Evolutionary conservation across 202 grass and related monocot genomes (phyloP), one percentile per base, ranked within the genome.

Genomic region (Elaeis oleifera): DNA sequence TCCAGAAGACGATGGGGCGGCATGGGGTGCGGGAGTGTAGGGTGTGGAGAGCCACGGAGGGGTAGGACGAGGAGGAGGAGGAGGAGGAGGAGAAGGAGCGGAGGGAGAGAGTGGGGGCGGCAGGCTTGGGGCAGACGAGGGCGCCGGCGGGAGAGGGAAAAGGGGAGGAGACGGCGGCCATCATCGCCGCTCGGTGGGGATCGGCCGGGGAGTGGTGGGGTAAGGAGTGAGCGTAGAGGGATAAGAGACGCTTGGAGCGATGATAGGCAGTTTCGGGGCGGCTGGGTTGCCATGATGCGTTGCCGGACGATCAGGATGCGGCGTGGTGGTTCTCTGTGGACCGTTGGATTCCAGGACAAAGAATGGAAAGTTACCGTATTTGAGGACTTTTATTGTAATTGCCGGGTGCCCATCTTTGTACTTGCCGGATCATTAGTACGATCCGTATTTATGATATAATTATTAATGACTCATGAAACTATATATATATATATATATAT

Each of bases 11-110:
- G 76, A 91, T 36, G 11, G 76, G 76, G 0, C 75, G 73, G 15
- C 73, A 76, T 36, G 79, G 78, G 76, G 88, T 90, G 5, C 64
- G 74, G 65, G 73, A 80, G 27, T 74, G 76, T 23, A 81, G 65
- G 0, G 74, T 78, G 56, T 51, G 23, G 23, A 71, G 24, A 49
- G 56, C 39, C 18, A 85, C 56, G 67, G 84, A 77, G 58, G 87
- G 65, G 58, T 74, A 81, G 64, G 81, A 80, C 20, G 78, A 67
- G 61, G 36, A 71, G 48, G 55, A 55, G 50, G n/a, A n/a, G n/a
- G n/a, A n/a, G n/a, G 53, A 44, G 18, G 72, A 76, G 28, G 74
- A 71, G 51, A 56, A 56, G 20, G 55, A 55, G 50, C 60, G 26
- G 65, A 65, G 63, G n/a, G 27, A 61, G 55, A 77, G 55, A 59